Conservation (phyloP, 2,329 filamentous ascomycete species). For the Alternaria brassicae region DNA sequence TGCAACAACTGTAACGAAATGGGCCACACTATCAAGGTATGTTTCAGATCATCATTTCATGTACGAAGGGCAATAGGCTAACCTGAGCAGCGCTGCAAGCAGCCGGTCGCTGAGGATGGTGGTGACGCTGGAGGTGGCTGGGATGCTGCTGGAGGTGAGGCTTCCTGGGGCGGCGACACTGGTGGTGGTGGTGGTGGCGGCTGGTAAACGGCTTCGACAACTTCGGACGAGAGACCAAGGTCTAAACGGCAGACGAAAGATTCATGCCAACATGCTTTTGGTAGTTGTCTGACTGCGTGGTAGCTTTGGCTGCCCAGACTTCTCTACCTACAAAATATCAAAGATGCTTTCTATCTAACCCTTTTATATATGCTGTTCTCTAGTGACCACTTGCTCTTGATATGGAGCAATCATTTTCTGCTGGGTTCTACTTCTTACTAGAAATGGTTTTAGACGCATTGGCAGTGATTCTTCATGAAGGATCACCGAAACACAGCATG, state of each 20-base stretch:
- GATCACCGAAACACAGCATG: too few species aligned
- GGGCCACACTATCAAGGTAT: slow-evolving; percentile 44
- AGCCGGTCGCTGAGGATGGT: slow-evolving; percentile 29
- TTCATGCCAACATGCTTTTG: neutral
- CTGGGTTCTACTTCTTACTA: neutral
- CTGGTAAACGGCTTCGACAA: slow-evolving; percentile 15
- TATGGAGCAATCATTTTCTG: neutral
- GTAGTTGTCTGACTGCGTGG: neutral
- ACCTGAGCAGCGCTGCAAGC: slow-evolving; percentile 44
- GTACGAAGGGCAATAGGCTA: slow-evolving; percentile 3
- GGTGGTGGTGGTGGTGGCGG: slow-evolving; percentile 10
- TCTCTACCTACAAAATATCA: neutral
- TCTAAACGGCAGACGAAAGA: neutral
- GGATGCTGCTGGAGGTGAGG: slow-evolving; percentile 27
- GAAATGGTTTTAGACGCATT: too few species aligned
- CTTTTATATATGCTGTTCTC: neutral
- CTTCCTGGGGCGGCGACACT: slow-evolving; percentile 22
- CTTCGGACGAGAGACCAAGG: neutral
- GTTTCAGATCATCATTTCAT: neutral
- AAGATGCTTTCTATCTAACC: neutral
- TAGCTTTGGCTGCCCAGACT: neutral
- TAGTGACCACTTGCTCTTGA: neutral
- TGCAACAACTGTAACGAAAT: slow-evolving; percentile 57
- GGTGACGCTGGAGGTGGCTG: slow-evolving; percentile 21
- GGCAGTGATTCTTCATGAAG: too few species aligned